Evolutionary conservation across 2,329 filamentous ascomycete genomes (phyloP), one percentile per base, ranked within the genome.

Genomic region (Xylariales sp.): DNA sequence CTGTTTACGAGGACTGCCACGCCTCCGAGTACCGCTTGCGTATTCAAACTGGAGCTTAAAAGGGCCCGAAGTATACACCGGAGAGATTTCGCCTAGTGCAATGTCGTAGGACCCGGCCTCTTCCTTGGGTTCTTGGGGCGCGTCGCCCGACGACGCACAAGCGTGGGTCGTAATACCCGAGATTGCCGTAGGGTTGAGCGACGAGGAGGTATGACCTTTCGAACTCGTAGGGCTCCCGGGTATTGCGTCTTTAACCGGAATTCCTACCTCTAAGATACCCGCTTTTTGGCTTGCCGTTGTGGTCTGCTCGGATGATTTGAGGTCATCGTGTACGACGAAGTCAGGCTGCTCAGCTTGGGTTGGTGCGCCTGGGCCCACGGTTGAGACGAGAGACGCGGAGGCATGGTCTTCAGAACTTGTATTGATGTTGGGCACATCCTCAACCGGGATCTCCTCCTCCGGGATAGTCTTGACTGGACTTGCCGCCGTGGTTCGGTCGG

Each of bases 11-110:
- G 39, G 6, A 5, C 28, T 8, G 9, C 54, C 53, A 8, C 36
- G 4, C 10, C 16, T 9, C 6, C 7, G 23, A 23, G 7, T 5
- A 23, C 6, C 23, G 14, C 48, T 10, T 12, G 41, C 56, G 16
- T 67, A 63, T 54, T 67, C 64, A 34, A 67, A 63, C 41, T 59
- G 53, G 5, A 67, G 54, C 43, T 59, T 52, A 3, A 64, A 18
- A 23, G 54, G 28, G 3, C 54, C 64, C 1, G n/a, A 45, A 9
- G 14, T 23, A 55, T 59, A 50, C 18, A 67, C 7, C 7, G 39
- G 43, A 43, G 64, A 63, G 3, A 48, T n/a, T 39, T 64, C 49
- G 16, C 64, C 60, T 14, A n/a, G 41, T 8, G 23, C 3, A 3
- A 64, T 14, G 2, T 3, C 36, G 7, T 64, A 63, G 16, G 48